Evolutionary conservation across 2,329 filamentous ascomycete species (phyloP), one percentile per base, ranked within the genome.

Genomic region (Apiospora pterosperma): DNA sequence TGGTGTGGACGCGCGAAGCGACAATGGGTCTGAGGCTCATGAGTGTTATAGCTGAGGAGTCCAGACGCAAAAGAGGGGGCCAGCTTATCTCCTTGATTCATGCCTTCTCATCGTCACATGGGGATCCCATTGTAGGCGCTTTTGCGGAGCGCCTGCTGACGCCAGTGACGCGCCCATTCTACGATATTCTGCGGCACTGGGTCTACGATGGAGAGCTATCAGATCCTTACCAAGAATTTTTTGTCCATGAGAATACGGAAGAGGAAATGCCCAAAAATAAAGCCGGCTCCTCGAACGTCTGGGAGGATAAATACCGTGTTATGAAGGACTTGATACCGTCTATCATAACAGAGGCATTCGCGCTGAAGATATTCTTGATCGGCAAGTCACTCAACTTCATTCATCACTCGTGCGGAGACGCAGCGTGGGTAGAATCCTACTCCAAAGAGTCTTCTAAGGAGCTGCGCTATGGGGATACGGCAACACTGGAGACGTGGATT

Each of bases 371-470:
- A 6, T 98, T 98, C 72, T 81, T 99, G 8, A 99, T 99, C 71
- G 96, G 96, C 64, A 99, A 99, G 77, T 97, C 94, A 4, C 85
- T 99, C 63, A 99, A 99, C 77, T 99, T 99, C 78, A 97, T 99
- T 75, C 90, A 96, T 28, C 94, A 97, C 77, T 95, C 93, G 70
- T 99, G 96, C 75, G 91, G 91, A 10, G 96, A 99, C 76, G 92
- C 93, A 28, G 88, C 90, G 36, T 99, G 96, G 96, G 96, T 99
- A 1, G 94, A 97, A 74, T 90, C 90, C 36, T 98, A 99, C 78
- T 97, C 94, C 34, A 97, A 96, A 75, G 90, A 90, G 61, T 92
- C 94, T 1, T 97, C 94, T 11, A 96, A 96, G 77, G 93, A 97
- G 77, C 84, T 99, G 38, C 88, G 88, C 60, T 98, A 99, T 74